Conservation (phyloP, 2,329 filamentous ascomycete genomes). For the Diaporthe vaccinii region DNA sequence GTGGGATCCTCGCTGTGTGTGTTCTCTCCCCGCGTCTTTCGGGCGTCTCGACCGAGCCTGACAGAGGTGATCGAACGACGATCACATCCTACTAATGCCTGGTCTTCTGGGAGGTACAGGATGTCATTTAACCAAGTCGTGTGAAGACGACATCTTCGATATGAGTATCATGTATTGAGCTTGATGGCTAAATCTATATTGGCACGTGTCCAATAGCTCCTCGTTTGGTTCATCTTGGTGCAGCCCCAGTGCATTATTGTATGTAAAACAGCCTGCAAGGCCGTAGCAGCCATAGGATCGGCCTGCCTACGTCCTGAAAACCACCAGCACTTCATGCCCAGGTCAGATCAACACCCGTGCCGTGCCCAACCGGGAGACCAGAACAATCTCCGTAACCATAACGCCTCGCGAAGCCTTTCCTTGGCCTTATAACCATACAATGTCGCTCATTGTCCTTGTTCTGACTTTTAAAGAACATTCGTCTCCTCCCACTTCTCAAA, state of each 20-base stretch:
- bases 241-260: neutral
- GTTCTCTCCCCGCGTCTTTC: neutral
- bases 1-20: neutral
- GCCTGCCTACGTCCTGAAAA: neutral
- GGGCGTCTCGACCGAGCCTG: neutral
- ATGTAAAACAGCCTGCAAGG: neutral
- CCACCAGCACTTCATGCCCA: neutral
- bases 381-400: neutral
- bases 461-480: neutral
- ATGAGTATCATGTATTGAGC: neutral
- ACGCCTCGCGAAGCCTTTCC: conserved; percentile 23
- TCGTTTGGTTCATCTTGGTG: neutral
- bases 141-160: neutral
- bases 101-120: neutral
- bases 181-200: neutral
- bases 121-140: too few relatives aligned
- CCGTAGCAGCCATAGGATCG: neutral
- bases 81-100: neutral
- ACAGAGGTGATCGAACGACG: neutral
- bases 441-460: neutral
- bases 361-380: neutral
- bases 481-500: conserved; percentile 27
- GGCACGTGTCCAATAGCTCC: neutral
- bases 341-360: neutral
- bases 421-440: neutral